Base-by-base conservation (phyloP, 495 filamentous ascomycete genomes). In the Podospora pseudoanserina region DNA sequence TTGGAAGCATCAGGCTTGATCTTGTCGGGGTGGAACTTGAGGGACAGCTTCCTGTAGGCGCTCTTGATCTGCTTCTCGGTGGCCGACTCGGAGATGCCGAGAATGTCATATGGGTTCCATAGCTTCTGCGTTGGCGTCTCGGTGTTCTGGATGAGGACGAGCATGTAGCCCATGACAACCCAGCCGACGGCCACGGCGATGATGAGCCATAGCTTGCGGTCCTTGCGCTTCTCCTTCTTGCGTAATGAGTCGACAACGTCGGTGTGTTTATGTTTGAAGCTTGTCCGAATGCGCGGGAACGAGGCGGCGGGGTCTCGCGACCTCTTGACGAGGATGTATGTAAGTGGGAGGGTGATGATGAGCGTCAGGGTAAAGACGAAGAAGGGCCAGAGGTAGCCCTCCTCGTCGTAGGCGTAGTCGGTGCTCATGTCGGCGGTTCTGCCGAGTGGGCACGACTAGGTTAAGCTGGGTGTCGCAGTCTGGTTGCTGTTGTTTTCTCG, bases 351-450 rank as follows among this genome's bases (percentile, higher is more conserved):
- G 19, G 94, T 96, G 81, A 98, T 84, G 66, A 99, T 88, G 76
- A 88, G 87, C 65, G 90, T 87, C 70, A 98, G 87, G 60, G 93
- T 97, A 75, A 97, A 87, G 80, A 99, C 87, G 85, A 98, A 99
- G 86, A 93, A 97, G 73, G 95, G 95, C 86, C 97, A 99, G 84
- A 97, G 97, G 88, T 97, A 90, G 58, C 94, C 94, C 89, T 97
- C 71, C 75, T 97, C 92, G 86, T 99, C 95, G 81, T 99, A 99
- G 72, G 90, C 94, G 84, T 99, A 99, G 79, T 98, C 95, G 72
- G 92, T 92, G 75, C 92, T 94, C 92, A 96, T 96, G 74, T 76
- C 87, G 87, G 78, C 74, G 65, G 60, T 32, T 68, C 65, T 65
- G 64, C 53, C 20, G 58, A 49, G 64, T 23, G 34, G 49, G 64